phyloP scores from a whole-genome alignment of 1,284 basidiomycete species.

The Papiliotrema flavescens region DNA sequence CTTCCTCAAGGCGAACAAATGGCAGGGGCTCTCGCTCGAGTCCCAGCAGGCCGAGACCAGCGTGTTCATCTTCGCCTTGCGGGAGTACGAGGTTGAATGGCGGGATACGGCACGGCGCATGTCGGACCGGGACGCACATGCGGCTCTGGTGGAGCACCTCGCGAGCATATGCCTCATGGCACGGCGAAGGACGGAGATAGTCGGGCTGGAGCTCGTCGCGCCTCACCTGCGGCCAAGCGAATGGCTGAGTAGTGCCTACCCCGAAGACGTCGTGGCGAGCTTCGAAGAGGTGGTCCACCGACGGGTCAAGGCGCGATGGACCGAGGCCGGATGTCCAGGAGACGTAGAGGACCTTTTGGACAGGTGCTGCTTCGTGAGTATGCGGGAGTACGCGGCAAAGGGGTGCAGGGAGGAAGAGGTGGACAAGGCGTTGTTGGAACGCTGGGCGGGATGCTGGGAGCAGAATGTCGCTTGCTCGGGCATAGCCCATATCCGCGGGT shows the following conservation, averaged over 20 bases:
- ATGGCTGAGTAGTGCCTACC: neutral
- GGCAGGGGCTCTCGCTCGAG: neutral
- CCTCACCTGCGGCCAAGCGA: neutral
- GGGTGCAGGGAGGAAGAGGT: neutral
- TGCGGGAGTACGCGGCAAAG: constrained; percentile 1
- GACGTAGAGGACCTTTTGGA: neutral
- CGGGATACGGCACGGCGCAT: neutral
- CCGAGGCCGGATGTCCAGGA: neutral
- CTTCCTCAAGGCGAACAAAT: neutral
- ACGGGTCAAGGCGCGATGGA: neutral
- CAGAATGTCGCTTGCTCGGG: neutral
- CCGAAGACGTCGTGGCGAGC: neutral
- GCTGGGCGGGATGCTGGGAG: neutral
- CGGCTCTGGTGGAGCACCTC: neutral
- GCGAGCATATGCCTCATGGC: neutral
- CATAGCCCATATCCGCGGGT: neutral
- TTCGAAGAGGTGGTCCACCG: neutral
- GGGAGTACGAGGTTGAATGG: constrained; percentile 1
- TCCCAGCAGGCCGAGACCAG: neutral
- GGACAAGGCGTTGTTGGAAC: neutral
- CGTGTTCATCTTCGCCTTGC: neutral
- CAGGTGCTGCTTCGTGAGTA: neutral
- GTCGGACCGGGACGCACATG: neutral
- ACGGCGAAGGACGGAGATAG: neutral
- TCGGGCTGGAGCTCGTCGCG: neutral